Evolutionary conservation across 1,284 basidiomycete genomes (phyloP).

Genomic region (Melampsora abietis-canadensis): DNA sequence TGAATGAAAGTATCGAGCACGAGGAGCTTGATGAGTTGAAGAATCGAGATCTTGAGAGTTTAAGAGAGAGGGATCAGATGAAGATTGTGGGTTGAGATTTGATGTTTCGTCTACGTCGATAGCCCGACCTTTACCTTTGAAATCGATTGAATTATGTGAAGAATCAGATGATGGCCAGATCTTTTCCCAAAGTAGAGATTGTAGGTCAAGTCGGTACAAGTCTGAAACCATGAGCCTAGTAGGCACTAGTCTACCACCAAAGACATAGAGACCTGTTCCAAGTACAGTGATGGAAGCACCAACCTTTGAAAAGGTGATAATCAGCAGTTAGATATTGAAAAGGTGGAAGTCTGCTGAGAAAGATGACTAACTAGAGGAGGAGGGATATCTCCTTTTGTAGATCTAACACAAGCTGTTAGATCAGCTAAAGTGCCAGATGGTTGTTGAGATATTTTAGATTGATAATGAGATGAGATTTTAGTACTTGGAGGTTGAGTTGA

Average conservation of each 20-base stretch:
- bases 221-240: conserved; percentile 81
- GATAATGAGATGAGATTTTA: too few relatives aligned
- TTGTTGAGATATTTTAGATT: neutral
- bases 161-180: conserved; percentile 56
- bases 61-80: conserved; percentile 1
- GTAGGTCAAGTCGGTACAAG: conserved; percentile 78
- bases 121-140: conserved; percentile 25
- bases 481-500: too few relatives aligned
- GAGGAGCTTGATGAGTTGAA: conserved; percentile 58
- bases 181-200: conserved; percentile 72
- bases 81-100: conserved; percentile 46
- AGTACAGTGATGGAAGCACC: conserved; percentile 79
- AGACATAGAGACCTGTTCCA: conserved; percentile 77
- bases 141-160: neutral
- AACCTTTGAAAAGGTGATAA: conserved; percentile 54
- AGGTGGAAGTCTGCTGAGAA: neutral
- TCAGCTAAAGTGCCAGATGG: conserved; percentile 60
- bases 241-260: conserved; percentile 81
- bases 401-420: conserved; percentile 76
- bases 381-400: conserved; percentile 79
- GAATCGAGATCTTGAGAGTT: conserved; percentile 17
- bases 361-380: conserved; percentile 66
- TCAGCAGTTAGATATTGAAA: neutral
- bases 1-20: conserved; percentile 84
- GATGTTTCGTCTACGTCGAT: neutral